phyloP scores from a whole-genome alignment of 2,329 filamentous ascomycete genomes.

The Penicillium crustosum region DNA sequence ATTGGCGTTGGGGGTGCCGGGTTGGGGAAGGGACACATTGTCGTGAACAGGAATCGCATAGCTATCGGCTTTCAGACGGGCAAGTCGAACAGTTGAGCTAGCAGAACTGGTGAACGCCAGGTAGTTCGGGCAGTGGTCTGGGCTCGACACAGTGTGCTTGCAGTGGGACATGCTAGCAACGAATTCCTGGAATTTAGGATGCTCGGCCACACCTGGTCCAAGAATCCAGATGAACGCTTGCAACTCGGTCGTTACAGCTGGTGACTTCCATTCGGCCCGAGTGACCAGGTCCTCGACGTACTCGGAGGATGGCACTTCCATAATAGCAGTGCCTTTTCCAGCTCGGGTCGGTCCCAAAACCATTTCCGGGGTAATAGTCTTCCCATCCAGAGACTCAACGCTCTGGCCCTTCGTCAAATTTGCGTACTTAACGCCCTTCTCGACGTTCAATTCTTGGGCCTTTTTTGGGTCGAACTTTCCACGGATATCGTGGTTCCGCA shows the following conservation, averaged over 20 bases:
- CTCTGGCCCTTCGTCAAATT: constrained; percentile 62
- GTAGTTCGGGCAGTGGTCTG: constrained; percentile 73
- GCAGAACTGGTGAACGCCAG: constrained; percentile 69
- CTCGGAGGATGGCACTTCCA: constrained; percentile 71
- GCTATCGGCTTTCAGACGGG: constrained; percentile 68
- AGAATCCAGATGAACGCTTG: constrained; percentile 78
- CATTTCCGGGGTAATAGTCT: constrained; percentile 78
- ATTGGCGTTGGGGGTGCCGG: constrained; percentile 21
- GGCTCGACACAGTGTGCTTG: constrained; percentile 75
- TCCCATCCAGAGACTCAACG: constrained; percentile 64
- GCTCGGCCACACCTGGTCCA: constrained; percentile 63
- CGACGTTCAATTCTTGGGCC: constrained; percentile 66
- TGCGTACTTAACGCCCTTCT: constrained; percentile 58
- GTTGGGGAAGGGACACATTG: constrained; percentile 52
- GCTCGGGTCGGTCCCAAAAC: constrained; percentile 68
- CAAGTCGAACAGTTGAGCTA: constrained; percentile 65
- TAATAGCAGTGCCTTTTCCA: constrained; percentile 73
- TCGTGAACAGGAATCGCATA: constrained; percentile 70
- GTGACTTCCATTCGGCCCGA: constrained; percentile 69
- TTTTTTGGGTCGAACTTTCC: constrained; percentile 73
- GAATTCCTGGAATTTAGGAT: constrained; percentile 66
- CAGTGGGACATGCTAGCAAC: constrained; percentile 61
- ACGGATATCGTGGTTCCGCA: constrained; percentile 71
- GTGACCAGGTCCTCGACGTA: constrained; percentile 70
- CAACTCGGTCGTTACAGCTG: constrained; percentile 66